Base-by-base conservation (phyloP, 331 rosid genomes). In the Erythrophleum ivorense region DNA sequence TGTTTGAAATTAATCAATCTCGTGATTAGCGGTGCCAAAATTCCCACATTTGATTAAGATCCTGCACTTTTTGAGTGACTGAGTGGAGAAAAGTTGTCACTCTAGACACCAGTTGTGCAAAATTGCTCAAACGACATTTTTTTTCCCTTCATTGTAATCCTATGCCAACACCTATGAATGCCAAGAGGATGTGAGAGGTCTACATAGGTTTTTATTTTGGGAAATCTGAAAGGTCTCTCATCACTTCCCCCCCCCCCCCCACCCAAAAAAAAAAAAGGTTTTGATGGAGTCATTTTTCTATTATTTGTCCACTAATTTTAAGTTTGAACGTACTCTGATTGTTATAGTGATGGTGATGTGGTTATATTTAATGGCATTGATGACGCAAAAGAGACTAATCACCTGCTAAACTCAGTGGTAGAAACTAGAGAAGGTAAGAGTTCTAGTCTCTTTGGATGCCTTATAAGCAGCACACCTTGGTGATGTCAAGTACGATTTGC, bases 391-490 rank as follows among this genome's bases (percentile, higher is more conserved):
- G 79, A 77, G 71, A 38, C 68, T 76, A 87, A 77, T 34, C 83
- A 86, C 80, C 81, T 80, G 55, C 78, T 62, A 72, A 68, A 81
- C 53, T 43, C 77, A 13, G 64, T 62, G 9, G 90, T 80, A 83
- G 89, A 80, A 85, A 78, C 76, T 73, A 29, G 18, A 77, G 85
- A 76, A 72, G 90, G 95, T 90, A 68, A 76, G 80, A 31, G 15
- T 57, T 83, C 58, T 36, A 34, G 63, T 81, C 9, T 78, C 78
- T 48, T 80, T 78, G 46, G 76, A 76, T 70, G 74, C 66, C 85
- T 65, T 76, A 18, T 75, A 45, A 68, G 63, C 34, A 81, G 45
- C 13, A 33, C 63, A 14, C 52, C 33, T 5, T 0, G 68, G 45
- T 50, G 76, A 49, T 73, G 75, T 73, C 70, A 46, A 52, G 62